Conservation (phyloP, 2,329 filamentous ascomycete species). For the Stagonosporopsis rhizophila region DNA sequence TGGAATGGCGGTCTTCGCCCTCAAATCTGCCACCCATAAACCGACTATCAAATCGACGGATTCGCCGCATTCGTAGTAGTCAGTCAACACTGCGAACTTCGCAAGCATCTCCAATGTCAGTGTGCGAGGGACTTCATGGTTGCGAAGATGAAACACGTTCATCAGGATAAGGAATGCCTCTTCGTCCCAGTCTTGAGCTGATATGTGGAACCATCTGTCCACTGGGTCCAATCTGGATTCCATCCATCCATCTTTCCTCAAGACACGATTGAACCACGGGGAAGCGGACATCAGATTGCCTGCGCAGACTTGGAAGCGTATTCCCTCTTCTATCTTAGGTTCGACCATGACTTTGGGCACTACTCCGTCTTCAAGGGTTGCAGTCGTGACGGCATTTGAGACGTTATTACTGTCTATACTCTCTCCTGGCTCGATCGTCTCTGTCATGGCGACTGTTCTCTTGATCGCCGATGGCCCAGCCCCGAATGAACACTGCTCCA, state of each 20-base stretch:
- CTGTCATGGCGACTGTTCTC: too few species aligned
- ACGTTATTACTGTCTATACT: too few species aligned
- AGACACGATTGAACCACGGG: constrained; percentile 9
- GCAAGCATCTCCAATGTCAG: constrained; percentile 53
- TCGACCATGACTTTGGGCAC: too few species aligned
- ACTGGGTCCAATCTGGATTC: constrained; percentile 2
- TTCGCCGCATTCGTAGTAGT: constrained; percentile 54
- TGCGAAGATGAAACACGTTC: constrained; percentile 56
- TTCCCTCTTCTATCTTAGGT: too few species aligned
- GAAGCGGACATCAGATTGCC: constrained; percentile 13
- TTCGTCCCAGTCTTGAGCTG: constrained; percentile 39
- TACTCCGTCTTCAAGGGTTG: too few species aligned
- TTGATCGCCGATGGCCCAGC: too few species aligned
- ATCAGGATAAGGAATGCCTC: constrained; percentile 54
- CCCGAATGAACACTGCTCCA: too few species aligned
- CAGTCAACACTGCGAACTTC: constrained; percentile 55
- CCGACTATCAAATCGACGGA: constrained; percentile 53
- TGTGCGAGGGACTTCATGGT: constrained; percentile 48
- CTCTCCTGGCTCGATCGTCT: too few species aligned
- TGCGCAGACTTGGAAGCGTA: constrained; percentile 10
- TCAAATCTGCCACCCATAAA: constrained; percentile 50
- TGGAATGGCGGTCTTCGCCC: constrained; percentile 7
- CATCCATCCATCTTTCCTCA: constrained; percentile 5
- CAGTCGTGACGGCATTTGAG: too few species aligned
- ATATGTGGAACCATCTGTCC: constrained; percentile 21